Conservation (phyloP, 2,329 filamentous ascomycete genomes). For the Aspergillus niger region DNA sequence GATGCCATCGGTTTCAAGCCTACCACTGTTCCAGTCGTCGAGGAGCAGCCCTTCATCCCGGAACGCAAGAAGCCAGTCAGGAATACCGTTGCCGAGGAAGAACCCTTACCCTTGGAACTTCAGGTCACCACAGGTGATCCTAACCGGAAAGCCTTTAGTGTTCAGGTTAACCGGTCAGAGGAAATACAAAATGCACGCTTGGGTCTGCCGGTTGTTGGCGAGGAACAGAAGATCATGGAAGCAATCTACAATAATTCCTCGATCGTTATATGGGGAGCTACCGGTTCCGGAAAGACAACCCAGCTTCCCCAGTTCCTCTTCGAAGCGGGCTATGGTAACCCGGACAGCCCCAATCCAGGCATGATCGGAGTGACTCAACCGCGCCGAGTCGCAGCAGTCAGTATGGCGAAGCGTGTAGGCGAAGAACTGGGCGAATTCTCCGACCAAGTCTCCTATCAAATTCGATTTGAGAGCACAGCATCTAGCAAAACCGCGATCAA, state of each 20-base stretch:
- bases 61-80: constrained; percentile 34
- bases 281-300: constrained; percentile 96
- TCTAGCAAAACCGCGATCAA: constrained; percentile 84
- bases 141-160: constrained; percentile 72
- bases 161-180: constrained; percentile 67
- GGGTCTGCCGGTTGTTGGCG: constrained; percentile 83
- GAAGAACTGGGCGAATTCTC: constrained; percentile 79
- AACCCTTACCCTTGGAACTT: constrained; percentile 44
- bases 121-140: constrained; percentile 44
- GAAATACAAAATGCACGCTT: constrained; percentile 78
- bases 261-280: constrained; percentile 90
- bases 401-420: constrained; percentile 89
- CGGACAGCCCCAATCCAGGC: constrained; percentile 76
- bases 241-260: constrained; percentile 89
- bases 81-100: constrained; percentile 41
- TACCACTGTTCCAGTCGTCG: constrained; percentile 37
- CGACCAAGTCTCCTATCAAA: constrained; percentile 84
- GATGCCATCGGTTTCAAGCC: constrained; percentile 72
- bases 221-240: constrained; percentile 98
- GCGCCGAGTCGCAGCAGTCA: constrained; percentile 89
- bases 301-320: constrained; percentile 96
- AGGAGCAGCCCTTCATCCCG: constrained; percentile 36
- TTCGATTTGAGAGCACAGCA: constrained; percentile 87
- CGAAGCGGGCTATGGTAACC: constrained; percentile 86
- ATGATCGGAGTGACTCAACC: constrained; percentile 96